Conservation (phyloP, 495 filamentous ascomycete species). For the Entonaema liquescens region DNA sequence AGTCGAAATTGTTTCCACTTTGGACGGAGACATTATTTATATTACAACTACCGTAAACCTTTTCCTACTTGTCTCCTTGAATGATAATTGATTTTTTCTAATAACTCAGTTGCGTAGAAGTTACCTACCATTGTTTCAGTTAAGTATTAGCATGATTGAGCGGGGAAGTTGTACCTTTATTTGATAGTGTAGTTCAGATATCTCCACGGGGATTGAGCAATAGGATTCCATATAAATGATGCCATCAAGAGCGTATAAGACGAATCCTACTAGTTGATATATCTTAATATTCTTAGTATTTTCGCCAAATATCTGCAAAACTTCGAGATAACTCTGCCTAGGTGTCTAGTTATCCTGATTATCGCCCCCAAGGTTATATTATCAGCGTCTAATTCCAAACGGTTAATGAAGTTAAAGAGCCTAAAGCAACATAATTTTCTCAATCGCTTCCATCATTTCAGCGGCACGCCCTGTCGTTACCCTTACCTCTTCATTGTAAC, state of each 20-base stretch:
- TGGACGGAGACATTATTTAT: constrained; percentile 16
- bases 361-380: too few species aligned
- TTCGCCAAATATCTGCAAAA: neutral
- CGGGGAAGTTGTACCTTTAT: constrained; percentile 24
- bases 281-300: neutral
- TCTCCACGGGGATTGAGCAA: constrained; percentile 10
- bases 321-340: too few species aligned
- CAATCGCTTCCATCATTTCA: too few species aligned
- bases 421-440: too few species aligned
- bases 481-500: too few species aligned
- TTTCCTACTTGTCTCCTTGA: too few species aligned
- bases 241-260: constrained; percentile 26
- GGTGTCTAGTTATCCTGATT: too few species aligned
- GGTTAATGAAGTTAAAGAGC: neutral
- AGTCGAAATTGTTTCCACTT: constrained; percentile 4
- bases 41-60: neutral
- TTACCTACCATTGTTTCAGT: neutral
- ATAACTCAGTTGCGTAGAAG: neutral
- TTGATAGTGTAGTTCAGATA: neutral
- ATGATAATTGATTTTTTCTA: neutral
- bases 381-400: neutral
- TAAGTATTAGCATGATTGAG: neutral
- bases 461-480: too few species aligned
- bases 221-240: constrained; percentile 21
- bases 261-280: constrained; percentile 4